Evolutionary conservation across 768 basidiomycete species (phyloP).

Genomic region (Chalciporus sphaerocephalus): DNA sequence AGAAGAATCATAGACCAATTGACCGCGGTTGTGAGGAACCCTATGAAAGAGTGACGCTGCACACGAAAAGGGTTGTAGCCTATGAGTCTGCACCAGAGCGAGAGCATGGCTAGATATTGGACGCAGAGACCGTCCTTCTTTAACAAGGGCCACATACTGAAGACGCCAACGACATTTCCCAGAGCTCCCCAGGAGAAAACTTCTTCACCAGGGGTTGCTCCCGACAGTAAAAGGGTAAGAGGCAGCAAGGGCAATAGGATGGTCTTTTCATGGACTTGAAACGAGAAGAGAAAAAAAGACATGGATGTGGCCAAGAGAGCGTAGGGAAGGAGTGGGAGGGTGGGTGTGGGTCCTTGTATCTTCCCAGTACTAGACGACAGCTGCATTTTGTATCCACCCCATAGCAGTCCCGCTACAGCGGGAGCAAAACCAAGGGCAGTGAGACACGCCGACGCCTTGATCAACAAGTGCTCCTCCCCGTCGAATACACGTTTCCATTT

Average conservation of each 20-base stretch:
- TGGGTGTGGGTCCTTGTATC: conserved; percentile 38
- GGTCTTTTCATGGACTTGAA: conserved; percentile 95
- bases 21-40: conserved; percentile 49
- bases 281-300: conserved; percentile 95
- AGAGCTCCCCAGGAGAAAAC: conserved; percentile 30
- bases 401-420: conserved; percentile 44
- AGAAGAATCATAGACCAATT: conserved; percentile 53
- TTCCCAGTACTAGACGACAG: conserved; percentile 1
- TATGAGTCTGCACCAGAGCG: conserved; percentile 80
- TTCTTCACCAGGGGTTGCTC: conserved; percentile 28
- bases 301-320: conserved; percentile 77
- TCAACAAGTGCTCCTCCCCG: conserved; percentile 45
- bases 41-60: conserved; percentile 44
- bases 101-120: conserved; percentile 63
- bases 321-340: conserved; percentile 71
- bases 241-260: conserved; percentile 85
- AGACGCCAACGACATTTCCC: conserved; percentile 79
- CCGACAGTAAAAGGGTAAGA: conserved; percentile 69
- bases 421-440: conserved; percentile 74
- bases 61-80: conserved; percentile 67
- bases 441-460: conserved; percentile 60
- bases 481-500: conserved; percentile 62
- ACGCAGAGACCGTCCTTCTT: conserved; percentile 71
- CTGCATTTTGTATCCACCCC: conserved; percentile 34
- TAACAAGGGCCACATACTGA: conserved; percentile 94